Base-by-base conservation (phyloP, 805 yeast genomes). In the Nakazawaea siamensis region DNA sequence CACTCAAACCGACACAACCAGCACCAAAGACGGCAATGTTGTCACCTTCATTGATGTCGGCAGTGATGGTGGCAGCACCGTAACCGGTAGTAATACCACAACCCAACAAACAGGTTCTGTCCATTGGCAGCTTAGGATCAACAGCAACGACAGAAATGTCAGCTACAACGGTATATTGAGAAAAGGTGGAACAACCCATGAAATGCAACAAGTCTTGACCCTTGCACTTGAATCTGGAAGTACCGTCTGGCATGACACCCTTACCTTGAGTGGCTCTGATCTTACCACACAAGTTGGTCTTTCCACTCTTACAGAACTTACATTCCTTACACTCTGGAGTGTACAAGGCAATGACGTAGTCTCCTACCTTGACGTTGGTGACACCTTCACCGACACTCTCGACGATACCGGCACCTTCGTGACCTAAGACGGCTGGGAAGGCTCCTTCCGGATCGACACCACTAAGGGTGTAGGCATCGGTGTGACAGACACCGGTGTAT, bases 201-300 rank as follows among this genome's bases (percentile, higher is more conserved):
- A 85, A 92, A 62, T 92, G 97, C 50, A 77, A 68, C 37, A 92
- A 61, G 29, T 77, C 73, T 64, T 92, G 72, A 47, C 98, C 98
- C 52, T 79, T 77, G 56, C 82, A 76, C 44, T 70, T 76, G 68
- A 92, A 90, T 60, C 99, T 77, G 29, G 83, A 60, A 33, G 99
- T 90, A 15, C 97, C 98, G 57, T 92, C 98, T 43, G 98, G 98
- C 96, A 92, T 83, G 40, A 90, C 81, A 58, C 98, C 99, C 54
- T 84, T 80, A 57, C 98, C 97, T 60, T 92, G 99, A 38, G 99
- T 94, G 37, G 85, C 94, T 64, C 98, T 80, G 48, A 92, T 90
- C 50, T 94, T 72, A 43, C 92, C 85, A 70, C 99, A 92, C 57
- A 92, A 72, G 66, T 92, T 92, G 55, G 98, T 90, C 73, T 94